These are phyloP conservation scores for Ascochyta viciae-villosae DNA, from an alignment of 2,329 filamentous ascomycete genomes.

Conservation along the genomic window DNA sequence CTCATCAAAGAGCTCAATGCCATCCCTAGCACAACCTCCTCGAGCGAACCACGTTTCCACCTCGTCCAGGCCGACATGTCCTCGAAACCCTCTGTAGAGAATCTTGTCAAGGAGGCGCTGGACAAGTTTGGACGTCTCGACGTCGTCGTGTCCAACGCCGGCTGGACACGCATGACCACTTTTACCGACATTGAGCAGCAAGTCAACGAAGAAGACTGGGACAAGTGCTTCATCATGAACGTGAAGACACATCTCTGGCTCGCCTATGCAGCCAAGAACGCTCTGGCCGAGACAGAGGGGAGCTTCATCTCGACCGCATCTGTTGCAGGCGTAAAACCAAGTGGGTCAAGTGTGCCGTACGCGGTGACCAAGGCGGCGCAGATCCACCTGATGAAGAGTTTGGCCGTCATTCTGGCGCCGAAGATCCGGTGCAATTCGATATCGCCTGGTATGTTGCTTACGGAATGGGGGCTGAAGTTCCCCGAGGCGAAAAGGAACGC, in stretches of 20 bases:
- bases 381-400: conserved; percentile 70
- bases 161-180: conserved; percentile 68
- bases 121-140: conserved; percentile 56
- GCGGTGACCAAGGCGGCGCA: conserved; percentile 79
- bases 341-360: conserved; percentile 74
- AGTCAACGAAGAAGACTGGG: conserved; percentile 68
- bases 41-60: conserved; percentile 49
- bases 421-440: conserved; percentile 71
- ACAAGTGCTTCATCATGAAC: conserved; percentile 70
- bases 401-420: conserved; percentile 67
- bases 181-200: conserved; percentile 66
- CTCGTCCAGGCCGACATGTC: conserved; percentile 57
- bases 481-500: conserved; percentile 54
- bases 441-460: conserved; percentile 69
- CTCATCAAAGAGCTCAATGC: conserved; percentile 53
- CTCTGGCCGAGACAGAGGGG: conserved; percentile 66
- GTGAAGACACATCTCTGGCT: conserved; percentile 61
- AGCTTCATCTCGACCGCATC: conserved; percentile 70
- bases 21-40: conserved; percentile 42
- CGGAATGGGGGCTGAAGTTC: conserved; percentile 60
- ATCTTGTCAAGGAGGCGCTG: conserved; percentile 54
- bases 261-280: conserved; percentile 64
- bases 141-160: conserved; percentile 60
- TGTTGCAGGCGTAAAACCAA: conserved; percentile 68
- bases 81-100: conserved; percentile 51